Conservation (phyloP, 495 filamentous ascomycete genomes). For the Aspergillus asperescens region DNA sequence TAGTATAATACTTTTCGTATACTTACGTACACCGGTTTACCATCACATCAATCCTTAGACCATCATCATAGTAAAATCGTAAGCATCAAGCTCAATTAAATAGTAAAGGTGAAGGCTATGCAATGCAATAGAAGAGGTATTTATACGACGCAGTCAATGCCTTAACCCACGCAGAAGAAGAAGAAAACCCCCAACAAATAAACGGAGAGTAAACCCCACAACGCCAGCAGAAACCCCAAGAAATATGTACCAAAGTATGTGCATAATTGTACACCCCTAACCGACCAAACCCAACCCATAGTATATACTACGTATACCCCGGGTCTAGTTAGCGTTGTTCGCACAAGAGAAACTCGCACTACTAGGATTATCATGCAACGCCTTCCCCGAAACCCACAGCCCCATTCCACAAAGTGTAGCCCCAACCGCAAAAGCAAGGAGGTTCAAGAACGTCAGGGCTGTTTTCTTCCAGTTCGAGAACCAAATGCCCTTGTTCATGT, state of each 20-base stretch:
- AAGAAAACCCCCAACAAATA: background rate
- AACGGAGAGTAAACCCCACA: background rate
- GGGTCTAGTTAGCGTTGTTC: conserved; percentile 27
- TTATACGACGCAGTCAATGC: background rate
- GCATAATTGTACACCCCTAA: background rate
- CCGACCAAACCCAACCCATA: background rate
- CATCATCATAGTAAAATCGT: no score
- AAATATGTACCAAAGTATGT: no score
- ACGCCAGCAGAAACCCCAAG: no score
- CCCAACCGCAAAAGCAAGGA: conserved; percentile 30
- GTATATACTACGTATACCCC: background rate
- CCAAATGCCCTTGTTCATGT: conserved; percentile 36
- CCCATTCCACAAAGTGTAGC: conserved; percentile 39
- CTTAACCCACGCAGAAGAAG: background rate
- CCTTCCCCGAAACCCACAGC: conserved; percentile 40
- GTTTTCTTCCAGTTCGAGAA: conserved; percentile 33
- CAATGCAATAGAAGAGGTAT: conserved; percentile 1
- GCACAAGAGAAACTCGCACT: conserved; percentile 40
- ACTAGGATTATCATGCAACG: conserved; percentile 35
- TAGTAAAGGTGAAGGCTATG: background rate
- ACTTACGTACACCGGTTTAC: no score
- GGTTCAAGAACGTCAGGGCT: conserved; percentile 31
- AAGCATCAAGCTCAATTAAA: conserved; percentile 1
- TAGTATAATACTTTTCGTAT: no score
- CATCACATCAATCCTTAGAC: no score